Evolutionary conservation across 2,329 filamentous ascomycete genomes (phyloP).

Genomic region (Penicillium sp.): DNA sequence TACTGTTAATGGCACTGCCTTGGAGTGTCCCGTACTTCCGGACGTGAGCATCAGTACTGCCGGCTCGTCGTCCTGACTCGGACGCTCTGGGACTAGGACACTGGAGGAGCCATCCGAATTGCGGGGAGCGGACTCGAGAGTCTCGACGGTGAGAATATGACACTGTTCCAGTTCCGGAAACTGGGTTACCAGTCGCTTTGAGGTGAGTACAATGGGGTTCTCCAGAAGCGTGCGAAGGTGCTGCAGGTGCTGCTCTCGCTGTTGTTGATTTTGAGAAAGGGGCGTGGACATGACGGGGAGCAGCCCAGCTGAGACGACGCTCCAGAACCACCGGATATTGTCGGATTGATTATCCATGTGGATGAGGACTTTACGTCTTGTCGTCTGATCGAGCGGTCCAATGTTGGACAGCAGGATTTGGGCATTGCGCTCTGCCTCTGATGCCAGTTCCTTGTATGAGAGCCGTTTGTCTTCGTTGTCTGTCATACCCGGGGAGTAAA

Average conservation of each 20-base stretch:
- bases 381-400: too few species aligned
- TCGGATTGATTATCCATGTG: background rate
- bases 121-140: background rate
- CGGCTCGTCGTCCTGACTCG: too few species aligned
- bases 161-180: background rate
- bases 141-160: background rate
- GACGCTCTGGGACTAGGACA: too few species aligned
- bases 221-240: background rate
- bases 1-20: background rate
- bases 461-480: too few species aligned
- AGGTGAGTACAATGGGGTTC: background rate
- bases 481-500: too few species aligned
- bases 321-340: background rate
- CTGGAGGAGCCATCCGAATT: too few species aligned
- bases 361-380: too few species aligned
- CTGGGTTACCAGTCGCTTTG: background rate
- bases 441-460: too few species aligned
- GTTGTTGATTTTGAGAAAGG: background rate
- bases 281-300: background rate
- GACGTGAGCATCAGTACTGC: conserved; percentile 2
- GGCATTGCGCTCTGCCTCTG: too few species aligned
- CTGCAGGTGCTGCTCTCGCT: background rate
- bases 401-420: too few species aligned
- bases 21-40: conserved; percentile 1
- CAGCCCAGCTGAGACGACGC: background rate